These are phyloP conservation scores for Cruciata laevipes DNA, from an alignment of 257 asterid species.

Conservation along the genomic window DNA sequence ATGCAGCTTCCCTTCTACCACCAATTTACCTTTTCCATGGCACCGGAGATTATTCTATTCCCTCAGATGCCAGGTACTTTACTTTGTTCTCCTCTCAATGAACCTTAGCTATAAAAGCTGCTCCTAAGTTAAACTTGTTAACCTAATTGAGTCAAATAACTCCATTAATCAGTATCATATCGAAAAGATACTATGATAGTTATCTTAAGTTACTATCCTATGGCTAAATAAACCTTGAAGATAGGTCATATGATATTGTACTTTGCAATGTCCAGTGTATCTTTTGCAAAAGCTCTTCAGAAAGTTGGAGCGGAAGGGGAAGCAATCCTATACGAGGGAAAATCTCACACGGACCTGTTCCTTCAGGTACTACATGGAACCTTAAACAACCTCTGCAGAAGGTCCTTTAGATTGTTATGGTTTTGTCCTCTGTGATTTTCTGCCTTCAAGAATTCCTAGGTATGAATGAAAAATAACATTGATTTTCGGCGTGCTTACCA, in stretches of 20 bases:
- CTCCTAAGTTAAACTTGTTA: background rate
- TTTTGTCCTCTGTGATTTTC: background rate
- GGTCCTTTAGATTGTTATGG: background rate
- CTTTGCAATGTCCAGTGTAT: conserved; percentile 38
- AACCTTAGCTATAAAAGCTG: background rate
- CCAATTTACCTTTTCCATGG: conserved; percentile 86
- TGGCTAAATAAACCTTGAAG: background rate
- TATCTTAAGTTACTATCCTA: background rate
- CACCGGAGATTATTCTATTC: conserved; percentile 87
- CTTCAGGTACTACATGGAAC: conserved; percentile 52
- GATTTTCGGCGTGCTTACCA: conserved; percentile 5
- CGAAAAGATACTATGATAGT: background rate
- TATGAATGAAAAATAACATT: background rate
- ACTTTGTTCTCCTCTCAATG: background rate
- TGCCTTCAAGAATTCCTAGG: background rate
- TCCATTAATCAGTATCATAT: too few species aligned
- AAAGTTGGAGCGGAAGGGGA: conserved; percentile 70
- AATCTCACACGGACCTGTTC: conserved; percentile 89
- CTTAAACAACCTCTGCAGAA: background rate
- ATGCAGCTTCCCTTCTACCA: conserved; percentile 69
- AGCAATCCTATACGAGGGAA: conserved; percentile 78
- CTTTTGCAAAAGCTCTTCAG: conserved; percentile 70
- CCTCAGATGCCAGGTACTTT: conserved; percentile 66
- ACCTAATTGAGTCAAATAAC: background rate
- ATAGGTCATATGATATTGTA: background rate